Evolutionary conservation across 1,284 basidiomycete genomes (phyloP).

Genomic region (Sutorius eximius): DNA sequence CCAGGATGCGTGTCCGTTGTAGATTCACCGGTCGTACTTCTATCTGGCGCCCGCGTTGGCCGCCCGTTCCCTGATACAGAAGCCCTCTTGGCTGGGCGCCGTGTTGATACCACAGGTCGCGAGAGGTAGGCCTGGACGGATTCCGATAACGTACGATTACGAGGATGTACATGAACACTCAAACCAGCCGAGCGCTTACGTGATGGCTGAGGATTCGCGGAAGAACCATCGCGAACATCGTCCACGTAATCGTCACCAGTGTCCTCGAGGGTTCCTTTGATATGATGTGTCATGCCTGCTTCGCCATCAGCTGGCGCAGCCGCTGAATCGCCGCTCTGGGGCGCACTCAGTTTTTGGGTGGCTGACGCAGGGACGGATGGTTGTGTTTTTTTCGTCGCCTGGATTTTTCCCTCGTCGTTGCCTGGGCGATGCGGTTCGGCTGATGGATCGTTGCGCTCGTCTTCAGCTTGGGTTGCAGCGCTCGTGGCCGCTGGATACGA

Average conservation of each 20-base stretch:
- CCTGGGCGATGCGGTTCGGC: neutral
- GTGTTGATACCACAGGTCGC: slow-evolving; percentile 1
- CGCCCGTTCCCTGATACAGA: neutral
- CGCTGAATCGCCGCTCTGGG: slow-evolving; percentile 2
- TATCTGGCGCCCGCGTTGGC: neutral
- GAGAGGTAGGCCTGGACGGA: slow-evolving; percentile 52
- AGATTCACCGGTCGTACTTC: neutral
- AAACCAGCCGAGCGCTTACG: slow-evolving; percentile 15
- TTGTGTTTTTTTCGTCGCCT: neutral
- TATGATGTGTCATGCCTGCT: neutral
- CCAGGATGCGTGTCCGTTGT: neutral
- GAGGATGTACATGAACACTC: slow-evolving; percentile 21
- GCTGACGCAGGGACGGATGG: neutral
- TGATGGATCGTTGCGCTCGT: neutral
- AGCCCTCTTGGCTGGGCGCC: neutral
- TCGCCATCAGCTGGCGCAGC: neutral
- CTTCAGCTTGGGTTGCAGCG: neutral
- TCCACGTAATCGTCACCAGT: slow-evolving; percentile 17
- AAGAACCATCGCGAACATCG: slow-evolving; percentile 12
- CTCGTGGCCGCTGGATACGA: neutral
- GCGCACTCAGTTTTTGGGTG: neutral
- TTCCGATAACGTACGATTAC: slow-evolving; percentile 43
- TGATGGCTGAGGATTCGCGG: slow-evolving; percentile 14
- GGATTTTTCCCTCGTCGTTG: slow-evolving; percentile 26
- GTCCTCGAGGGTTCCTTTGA: neutral